Conservation (phyloP, 139 green algal species). For the Edaphochlamys debaryana region DNA sequence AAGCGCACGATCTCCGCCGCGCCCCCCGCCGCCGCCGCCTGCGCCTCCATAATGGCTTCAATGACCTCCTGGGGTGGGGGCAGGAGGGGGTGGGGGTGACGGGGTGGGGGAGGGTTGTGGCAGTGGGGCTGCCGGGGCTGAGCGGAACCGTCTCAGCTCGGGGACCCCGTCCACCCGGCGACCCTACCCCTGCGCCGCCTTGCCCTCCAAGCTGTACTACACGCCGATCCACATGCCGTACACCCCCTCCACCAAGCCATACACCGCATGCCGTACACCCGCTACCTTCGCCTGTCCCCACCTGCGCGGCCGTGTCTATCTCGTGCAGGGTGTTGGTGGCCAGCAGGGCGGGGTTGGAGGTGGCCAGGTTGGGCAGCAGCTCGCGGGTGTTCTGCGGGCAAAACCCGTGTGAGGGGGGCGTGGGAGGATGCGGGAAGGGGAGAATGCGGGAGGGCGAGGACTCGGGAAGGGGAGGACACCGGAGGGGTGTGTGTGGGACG, state of each 20-base stretch:
- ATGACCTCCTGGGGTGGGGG: conserved; percentile 61
- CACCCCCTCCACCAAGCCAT: no score
- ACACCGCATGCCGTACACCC: no score
- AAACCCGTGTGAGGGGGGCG: neutral
- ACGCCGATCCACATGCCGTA: no score
- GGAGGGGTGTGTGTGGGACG: no score
- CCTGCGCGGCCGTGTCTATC: conserved; percentile 83
- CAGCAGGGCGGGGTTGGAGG: conserved; percentile 63
- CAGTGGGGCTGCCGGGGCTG: no score
- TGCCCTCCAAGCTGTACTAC: no score
- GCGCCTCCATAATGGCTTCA: conserved; percentile 69
- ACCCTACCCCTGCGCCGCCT: neutral
- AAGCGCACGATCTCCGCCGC: conserved; percentile 62
- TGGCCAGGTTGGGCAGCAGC: conserved; percentile 75
- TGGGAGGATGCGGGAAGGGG: neutral
- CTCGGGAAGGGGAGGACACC: no score
- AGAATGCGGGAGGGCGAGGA: no score
- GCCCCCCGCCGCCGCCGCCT: conserved; percentile 56
- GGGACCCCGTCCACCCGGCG: neutral
- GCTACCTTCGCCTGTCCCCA: no score
- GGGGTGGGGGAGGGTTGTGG: neutral
- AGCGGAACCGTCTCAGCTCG: no score
- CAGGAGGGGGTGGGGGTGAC: neutral
- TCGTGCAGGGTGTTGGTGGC: conserved; percentile 91
- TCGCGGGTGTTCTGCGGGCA: neutral